Percentiles rank a stretch among this genome's conserved stretches.
These are phyloP conservation scores for Hypoxylon sp. DNA, from an alignment of 2,329 filamentous ascomycete species.

Conservation along the genomic window DNA sequence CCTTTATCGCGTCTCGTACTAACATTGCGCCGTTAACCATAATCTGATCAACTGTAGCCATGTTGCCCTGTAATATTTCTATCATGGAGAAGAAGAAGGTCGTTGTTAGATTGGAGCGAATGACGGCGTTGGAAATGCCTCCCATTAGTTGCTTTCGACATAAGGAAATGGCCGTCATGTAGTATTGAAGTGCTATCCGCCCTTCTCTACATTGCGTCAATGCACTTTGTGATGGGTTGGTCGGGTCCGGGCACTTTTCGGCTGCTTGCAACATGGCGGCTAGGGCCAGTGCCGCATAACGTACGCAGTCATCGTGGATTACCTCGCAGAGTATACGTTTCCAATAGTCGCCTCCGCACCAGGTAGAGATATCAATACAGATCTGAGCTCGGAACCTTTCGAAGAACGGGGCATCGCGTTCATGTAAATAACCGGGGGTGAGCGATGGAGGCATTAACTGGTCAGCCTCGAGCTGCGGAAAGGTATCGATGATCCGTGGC, in stretches of 20 bases:
- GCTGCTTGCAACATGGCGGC: slow-evolving; percentile 46
- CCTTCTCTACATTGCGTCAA: slow-evolving; percentile 31
- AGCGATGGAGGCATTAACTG: slow-evolving; percentile 36
- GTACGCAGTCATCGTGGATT: slow-evolving; percentile 42
- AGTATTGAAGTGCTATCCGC: slow-evolving; percentile 40
- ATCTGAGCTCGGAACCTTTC: slow-evolving; percentile 47
- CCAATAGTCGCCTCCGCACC: slow-evolving; percentile 46
- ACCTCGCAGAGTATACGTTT: slow-evolving; percentile 41
- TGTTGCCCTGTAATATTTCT: slow-evolving; percentile 47
- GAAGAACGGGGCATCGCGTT: slow-evolving; percentile 43
- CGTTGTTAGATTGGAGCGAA: slow-evolving; percentile 39
- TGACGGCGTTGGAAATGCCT: slow-evolving; percentile 38
- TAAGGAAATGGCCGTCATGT: slow-evolving; percentile 44
- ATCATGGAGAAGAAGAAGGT: slow-evolving; percentile 48
- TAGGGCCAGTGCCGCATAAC: slow-evolving; percentile 43
- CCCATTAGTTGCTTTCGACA: slow-evolving; percentile 34
- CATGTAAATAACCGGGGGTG: slow-evolving; percentile 38
- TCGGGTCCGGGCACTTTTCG: slow-evolving; percentile 32
- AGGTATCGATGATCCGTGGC: background rate
- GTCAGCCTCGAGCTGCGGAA: slow-evolving; percentile 9
- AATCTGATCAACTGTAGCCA: slow-evolving; percentile 41
- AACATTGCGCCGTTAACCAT: slow-evolving; percentile 38
- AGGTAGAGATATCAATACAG: slow-evolving; percentile 38
- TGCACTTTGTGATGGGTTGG: background rate
- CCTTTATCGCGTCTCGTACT: slow-evolving; percentile 35